phyloP scores from a whole-genome alignment of 768 basidiomycete species.

The Lactarius hengduanensis region DNA sequence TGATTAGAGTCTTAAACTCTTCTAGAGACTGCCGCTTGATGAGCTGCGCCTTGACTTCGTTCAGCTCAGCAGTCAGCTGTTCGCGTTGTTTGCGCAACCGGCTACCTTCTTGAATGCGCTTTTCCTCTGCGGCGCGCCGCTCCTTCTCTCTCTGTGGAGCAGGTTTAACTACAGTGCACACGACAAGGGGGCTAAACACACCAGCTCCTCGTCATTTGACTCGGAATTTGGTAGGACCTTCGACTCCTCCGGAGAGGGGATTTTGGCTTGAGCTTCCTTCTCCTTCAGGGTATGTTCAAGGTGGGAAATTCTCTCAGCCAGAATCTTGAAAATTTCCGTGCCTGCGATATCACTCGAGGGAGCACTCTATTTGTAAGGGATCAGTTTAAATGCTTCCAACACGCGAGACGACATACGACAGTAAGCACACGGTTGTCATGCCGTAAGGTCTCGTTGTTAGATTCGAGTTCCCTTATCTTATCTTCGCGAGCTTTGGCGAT shows the following conservation, averaged over 20 bases:
- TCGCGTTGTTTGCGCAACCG: constrained; percentile 29
- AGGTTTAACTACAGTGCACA: neutral
- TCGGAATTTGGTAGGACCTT: constrained; percentile 8
- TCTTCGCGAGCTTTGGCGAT: constrained; percentile 38
- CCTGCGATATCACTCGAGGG: constrained; percentile 22
- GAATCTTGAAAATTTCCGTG: constrained; percentile 22
- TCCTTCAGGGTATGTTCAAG: constrained; percentile 25
- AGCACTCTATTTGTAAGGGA: constrained; percentile 20
- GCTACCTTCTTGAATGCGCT: constrained; percentile 24
- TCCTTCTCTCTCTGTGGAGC: constrained; percentile 18
- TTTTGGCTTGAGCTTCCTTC: constrained; percentile 17
- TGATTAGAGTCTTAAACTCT: constrained; percentile 23
- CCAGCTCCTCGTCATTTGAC: constrained; percentile 20
- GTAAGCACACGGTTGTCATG: constrained; percentile 30
- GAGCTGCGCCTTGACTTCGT: constrained; percentile 27
- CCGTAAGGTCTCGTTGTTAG: constrained; percentile 26
- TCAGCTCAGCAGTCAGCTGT: constrained; percentile 24
- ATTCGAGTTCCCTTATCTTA: constrained; percentile 33
- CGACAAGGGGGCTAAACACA: neutral
- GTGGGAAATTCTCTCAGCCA: constrained; percentile 13
- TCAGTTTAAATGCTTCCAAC: neutral
- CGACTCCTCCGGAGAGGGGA: constrained; percentile 11
- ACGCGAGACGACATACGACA: constrained; percentile 10
- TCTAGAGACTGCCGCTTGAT: constrained; percentile 25
- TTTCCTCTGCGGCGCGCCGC: constrained; percentile 22